Base-by-base conservation (phyloP, 495 filamentous ascomycete genomes). In the Aspergillus conjunctus region DNA sequence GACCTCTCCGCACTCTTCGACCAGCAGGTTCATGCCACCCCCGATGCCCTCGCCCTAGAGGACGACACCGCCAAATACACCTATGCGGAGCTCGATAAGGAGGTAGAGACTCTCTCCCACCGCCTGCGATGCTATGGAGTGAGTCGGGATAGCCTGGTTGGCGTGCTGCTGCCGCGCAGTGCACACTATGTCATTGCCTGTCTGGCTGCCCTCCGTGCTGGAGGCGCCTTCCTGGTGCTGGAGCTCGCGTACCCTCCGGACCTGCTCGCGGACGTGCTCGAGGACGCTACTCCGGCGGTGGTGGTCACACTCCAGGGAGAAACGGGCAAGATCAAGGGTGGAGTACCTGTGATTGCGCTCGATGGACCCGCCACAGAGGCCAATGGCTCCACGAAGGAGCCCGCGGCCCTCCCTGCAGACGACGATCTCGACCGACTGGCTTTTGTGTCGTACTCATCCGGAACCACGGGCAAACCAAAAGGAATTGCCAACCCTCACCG, bases 121-220 rank as follows among this genome's bases (percentile, higher is more conserved):
- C 82, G 77, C 37, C 80, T 90, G 43, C 82, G 81, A 6, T 64
- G 71, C 52, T 75, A 82, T 67, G 86, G 86, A 14, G 86, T 88
- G 41, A 76, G 79, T 21, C 82, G 85, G 17, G 85, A 89, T 66
- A 77, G 71, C 33, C 77, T 87, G 20, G 87, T 88, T 32, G 87
- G 87, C 22, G 81, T 90, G 50, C 74, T 90, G 17, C 73, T 90
- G 55, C 85, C 84, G 34, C 81, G 87, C 7, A 87, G 85, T 62
- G 85, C 86, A 18, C 75, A 89, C 68, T 89, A 89, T 68, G 85
- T 90, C 63, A 85, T 90, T 71, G 83, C 85, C 22, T 89, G 86
- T 67, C 74, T 90, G 43, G 86, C 86, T 26, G 83, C 83, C 7
- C 79, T 88, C 44, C 83, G 85, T 31, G 86, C 87, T 1, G 86